phyloP scores from a whole-genome alignment of 352 stramenopile genomes.

The Phytophthora multivora region DNA sequence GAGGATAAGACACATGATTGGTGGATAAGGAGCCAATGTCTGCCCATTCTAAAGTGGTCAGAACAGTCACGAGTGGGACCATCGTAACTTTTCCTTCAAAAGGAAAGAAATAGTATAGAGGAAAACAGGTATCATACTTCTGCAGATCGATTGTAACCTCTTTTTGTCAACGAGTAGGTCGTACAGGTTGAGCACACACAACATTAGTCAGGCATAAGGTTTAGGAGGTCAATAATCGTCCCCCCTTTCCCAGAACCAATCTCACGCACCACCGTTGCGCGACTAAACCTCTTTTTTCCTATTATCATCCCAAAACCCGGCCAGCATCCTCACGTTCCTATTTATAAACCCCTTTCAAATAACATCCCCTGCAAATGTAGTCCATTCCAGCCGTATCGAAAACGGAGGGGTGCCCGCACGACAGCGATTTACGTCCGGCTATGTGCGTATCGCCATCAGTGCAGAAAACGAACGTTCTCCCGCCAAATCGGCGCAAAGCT shows the following conservation, averaged over 20 bases:
- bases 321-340: not conserved
- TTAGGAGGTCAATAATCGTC: not conserved
- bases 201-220: not conserved
- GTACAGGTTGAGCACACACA: not conserved
- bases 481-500: not conserved
- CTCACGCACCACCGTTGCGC: constrained; percentile 1
- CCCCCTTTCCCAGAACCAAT: constrained; percentile 8
- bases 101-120: not conserved
- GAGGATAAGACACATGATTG: not conserved
- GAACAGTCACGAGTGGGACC: constrained; percentile 8
- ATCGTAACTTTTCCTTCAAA: not conserved
- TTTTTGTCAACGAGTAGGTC: too few species aligned
- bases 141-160: too few species aligned
- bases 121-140: too few species aligned
- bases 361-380: not conserved
- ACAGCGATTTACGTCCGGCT: constrained; percentile 16
- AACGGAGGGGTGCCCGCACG: constrained; percentile 4
- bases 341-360: not conserved
- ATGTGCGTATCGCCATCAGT: constrained; percentile 26
- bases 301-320: not conserved
- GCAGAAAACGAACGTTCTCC: constrained; percentile 7
- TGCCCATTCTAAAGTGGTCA: not conserved
- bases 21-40: not conserved
- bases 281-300: constrained; percentile 1
- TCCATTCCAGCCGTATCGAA: not conserved